Percentiles rank a stretch among this genome's conserved stretches.
Conservation (phyloP, 768 basidiomycete genomes). For the Rhodotorula kratochvilovae region DNA sequence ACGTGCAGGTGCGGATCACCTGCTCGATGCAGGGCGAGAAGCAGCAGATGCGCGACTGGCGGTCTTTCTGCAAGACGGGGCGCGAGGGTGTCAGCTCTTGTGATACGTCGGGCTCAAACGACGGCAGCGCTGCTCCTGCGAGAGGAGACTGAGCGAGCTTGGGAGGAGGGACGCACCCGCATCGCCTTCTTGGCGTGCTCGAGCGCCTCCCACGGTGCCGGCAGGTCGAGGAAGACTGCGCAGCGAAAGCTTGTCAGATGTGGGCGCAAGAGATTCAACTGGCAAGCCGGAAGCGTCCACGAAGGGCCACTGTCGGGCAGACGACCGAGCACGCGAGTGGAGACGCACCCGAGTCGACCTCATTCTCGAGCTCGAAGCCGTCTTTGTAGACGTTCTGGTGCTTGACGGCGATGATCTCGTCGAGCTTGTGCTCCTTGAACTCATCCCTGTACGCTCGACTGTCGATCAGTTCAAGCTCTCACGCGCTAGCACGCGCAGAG, state of each 20-base stretch:
- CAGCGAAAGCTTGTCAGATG: too few species aligned
- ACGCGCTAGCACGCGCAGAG: too few species aligned
- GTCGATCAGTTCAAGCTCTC: too few species aligned
- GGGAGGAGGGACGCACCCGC: slow-evolving; percentile 62
- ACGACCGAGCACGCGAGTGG: too few species aligned
- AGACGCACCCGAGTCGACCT: slow-evolving; percentile 70
- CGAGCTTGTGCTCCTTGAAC: slow-evolving; percentile 75
- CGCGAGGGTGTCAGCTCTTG: neutral
- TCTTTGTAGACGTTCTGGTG: slow-evolving; percentile 99
- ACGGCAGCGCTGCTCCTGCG: too few species aligned
- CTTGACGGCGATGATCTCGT: slow-evolving; percentile 65
- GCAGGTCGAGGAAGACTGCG: slow-evolving; percentile 92
- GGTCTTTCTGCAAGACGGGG: slow-evolving; percentile 62
- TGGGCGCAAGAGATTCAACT: too few species aligned
- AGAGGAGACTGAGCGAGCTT: too few species aligned
- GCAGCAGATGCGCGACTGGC: slow-evolving; percentile 84
- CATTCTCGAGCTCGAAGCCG: slow-evolving; percentile 74
- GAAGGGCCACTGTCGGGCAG: too few species aligned
- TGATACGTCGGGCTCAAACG: neutral
- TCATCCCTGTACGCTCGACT: slow-evolving; percentile 76
- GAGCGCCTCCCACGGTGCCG: slow-evolving; percentile 98
- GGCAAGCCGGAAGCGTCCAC: too few species aligned
- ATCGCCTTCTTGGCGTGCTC: slow-evolving; percentile 75
- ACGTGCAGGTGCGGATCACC: slow-evolving; percentile 82
- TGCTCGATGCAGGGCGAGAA: slow-evolving; percentile 99